Conservation (phyloP, 179 eudicot genomes). For the Silene noctiflora region DNA sequence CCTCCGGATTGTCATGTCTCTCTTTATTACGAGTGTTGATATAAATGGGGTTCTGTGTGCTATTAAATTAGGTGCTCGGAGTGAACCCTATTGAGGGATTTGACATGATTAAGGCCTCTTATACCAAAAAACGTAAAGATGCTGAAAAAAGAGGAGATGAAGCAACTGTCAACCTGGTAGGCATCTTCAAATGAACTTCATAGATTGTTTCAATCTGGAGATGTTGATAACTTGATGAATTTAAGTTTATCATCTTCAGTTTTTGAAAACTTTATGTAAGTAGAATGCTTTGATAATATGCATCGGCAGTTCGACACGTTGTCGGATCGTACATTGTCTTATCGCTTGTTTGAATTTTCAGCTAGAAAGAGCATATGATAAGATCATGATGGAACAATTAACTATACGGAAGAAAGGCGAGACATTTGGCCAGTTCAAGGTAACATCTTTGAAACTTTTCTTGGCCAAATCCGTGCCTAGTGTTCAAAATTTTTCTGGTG, state of each 20-base stretch:
- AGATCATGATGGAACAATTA: slow-evolving; percentile 86
- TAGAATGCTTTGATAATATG: background rate
- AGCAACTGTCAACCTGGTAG: slow-evolving; percentile 60
- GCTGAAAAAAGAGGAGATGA: slow-evolving; percentile 89
- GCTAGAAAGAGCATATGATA: slow-evolving; percentile 92
- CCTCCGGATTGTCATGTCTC: background rate
- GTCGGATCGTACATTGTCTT: background rate
- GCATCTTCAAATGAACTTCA: slow-evolving; percentile 10
- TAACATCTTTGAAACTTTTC: slow-evolving; percentile 14
- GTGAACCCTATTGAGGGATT: slow-evolving; percentile 81
- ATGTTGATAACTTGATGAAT: background rate
- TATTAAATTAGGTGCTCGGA: slow-evolving; percentile 57
- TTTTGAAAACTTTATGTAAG: background rate
- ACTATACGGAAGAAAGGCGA: slow-evolving; percentile 82
- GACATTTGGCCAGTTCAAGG: slow-evolving; percentile 79
- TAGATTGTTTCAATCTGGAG: background rate
- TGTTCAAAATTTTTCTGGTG: background rate
- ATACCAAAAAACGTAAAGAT: slow-evolving; percentile 70
- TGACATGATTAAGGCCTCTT: slow-evolving; percentile 71
- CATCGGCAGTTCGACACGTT: background rate
- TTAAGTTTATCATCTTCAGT: background rate
- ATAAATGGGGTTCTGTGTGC: background rate
- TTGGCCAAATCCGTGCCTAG: background rate
- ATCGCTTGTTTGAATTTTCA: slow-evolving; percentile 33
- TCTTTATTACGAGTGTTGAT: background rate